phyloP scores from a whole-genome alignment of 1,284 basidiomycete genomes.

The Cerrena zonata region DNA sequence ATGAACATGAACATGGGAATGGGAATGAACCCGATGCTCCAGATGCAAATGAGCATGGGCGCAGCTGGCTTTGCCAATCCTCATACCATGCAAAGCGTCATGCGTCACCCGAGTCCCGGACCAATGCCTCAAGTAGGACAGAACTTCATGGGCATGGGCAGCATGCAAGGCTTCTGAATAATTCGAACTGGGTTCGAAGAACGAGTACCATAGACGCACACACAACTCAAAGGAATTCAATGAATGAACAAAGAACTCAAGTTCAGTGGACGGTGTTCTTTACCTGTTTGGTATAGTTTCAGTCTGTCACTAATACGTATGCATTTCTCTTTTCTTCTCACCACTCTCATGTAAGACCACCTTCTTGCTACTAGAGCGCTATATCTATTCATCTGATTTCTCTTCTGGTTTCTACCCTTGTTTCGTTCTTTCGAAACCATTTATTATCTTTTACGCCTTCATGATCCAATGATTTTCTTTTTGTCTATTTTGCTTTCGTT shows the following conservation, averaged over 20 bases:
- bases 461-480: too few relatives aligned
- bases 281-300: background rate
- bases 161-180: conserved; percentile 31
- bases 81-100: conserved; percentile 75
- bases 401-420: background rate
- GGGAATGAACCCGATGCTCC: conserved; percentile 50
- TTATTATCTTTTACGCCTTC: background rate
- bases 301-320: background rate
- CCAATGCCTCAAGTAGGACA: conserved; percentile 43
- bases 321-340: background rate
- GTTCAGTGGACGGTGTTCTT: background rate
- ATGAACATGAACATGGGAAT: conserved; percentile 50
- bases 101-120: conserved; percentile 70
- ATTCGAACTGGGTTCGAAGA: too few relatives aligned
- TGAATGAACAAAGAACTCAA: background rate
- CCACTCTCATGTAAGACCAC: conserved; percentile 1
- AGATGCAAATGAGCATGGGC: conserved; percentile 58
- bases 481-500: background rate
- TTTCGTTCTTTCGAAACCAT: too few relatives aligned
- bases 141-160: conserved; percentile 51
- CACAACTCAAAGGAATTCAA: background rate
- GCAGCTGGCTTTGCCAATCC: conserved; percentile 46
- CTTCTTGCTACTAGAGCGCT: conserved; percentile 1
- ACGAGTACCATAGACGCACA: too few relatives aligned
- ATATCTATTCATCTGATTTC: conserved; percentile 1